A percentile compares a stretch with the other conserved stretches of the same genome.
These are phyloP conservation scores for Lignosus rhinocerotis DNA, from an alignment of 1,284 basidiomycete species.

Conservation along the genomic window DNA sequence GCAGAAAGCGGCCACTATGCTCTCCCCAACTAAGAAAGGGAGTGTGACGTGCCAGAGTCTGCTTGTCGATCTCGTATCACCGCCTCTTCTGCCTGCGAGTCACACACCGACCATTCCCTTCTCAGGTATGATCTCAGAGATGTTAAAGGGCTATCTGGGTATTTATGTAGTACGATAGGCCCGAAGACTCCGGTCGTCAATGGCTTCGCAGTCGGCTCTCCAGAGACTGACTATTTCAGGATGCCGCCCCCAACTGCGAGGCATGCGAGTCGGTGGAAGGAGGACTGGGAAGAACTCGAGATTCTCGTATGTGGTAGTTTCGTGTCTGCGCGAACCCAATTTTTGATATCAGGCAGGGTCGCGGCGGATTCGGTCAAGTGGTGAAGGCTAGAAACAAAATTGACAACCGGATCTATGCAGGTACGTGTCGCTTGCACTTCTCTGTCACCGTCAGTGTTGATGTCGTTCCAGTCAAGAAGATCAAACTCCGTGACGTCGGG, in stretches of 20 bases:
- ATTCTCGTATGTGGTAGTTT: slow-evolving; percentile 51
- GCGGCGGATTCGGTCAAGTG: slow-evolving; percentile 91
- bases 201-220: slow-evolving; percentile 46
- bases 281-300: slow-evolving; percentile 84
- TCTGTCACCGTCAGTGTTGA: background rate
- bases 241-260: slow-evolving; percentile 41
- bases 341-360: slow-evolving; percentile 56
- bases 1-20: slow-evolving; percentile 55
- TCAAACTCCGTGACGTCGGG: slow-evolving; percentile 77
- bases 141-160: background rate
- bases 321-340: background rate
- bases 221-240: slow-evolving; percentile 62
- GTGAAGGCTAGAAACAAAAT: slow-evolving; percentile 91
- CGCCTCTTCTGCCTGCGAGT: slow-evolving; percentile 17
- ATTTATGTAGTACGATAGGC: slow-evolving; percentile 28
- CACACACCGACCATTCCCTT: slow-evolving; percentile 37
- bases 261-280: slow-evolving; percentile 75
- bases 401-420: slow-evolving; percentile 72
- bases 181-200: slow-evolving; percentile 49
- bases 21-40: slow-evolving; percentile 55
- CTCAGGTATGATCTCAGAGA: slow-evolving; percentile 27
- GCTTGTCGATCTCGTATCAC: slow-evolving; percentile 40
- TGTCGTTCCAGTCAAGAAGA: slow-evolving; percentile 70
- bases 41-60: slow-evolving; percentile 50
- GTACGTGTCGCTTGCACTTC: slow-evolving; percentile 36